phyloP scores from a whole-genome alignment of 2,329 filamentous ascomycete genomes.

The Aspergillus aculeatus region DNA sequence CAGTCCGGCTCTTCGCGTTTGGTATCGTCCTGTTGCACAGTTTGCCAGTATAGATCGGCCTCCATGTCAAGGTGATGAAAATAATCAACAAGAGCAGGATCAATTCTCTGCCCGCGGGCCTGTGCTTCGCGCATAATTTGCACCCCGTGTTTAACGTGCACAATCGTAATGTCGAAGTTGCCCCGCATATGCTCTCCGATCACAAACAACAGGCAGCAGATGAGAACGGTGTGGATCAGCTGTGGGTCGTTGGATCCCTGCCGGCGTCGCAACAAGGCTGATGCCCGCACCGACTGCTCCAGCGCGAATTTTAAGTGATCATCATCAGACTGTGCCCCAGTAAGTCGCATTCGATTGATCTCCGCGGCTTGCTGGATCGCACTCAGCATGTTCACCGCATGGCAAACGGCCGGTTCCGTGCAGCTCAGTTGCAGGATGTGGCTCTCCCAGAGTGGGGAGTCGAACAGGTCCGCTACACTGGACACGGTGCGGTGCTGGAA shows the following conservation, averaged over 20 bases:
- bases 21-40: not conserved
- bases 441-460: not conserved
- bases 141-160: conserved; percentile 7
- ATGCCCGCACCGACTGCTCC: not conserved
- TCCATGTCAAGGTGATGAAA: not conserved
- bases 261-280: not conserved
- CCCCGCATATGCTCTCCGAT: not conserved
- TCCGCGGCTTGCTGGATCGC: not conserved
- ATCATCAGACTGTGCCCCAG: too few relatives aligned
- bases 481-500: not conserved
- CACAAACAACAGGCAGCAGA: not conserved
- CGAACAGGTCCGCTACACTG: not conserved
- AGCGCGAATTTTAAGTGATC: not conserved
- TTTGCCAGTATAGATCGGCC: not conserved
- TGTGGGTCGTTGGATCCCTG: not conserved
- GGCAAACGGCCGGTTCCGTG: not conserved
- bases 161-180: conserved; percentile 11
- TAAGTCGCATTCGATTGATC: not conserved
- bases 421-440: not conserved
- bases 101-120: not conserved
- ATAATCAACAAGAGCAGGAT: not conserved
- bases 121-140: not conserved
- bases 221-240: not conserved
- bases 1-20: not conserved
- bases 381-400: not conserved